These are phyloP conservation scores for Pythium folliculosum DNA, from an alignment of 352 stramenopile genomes.

Conservation along the genomic window DNA sequence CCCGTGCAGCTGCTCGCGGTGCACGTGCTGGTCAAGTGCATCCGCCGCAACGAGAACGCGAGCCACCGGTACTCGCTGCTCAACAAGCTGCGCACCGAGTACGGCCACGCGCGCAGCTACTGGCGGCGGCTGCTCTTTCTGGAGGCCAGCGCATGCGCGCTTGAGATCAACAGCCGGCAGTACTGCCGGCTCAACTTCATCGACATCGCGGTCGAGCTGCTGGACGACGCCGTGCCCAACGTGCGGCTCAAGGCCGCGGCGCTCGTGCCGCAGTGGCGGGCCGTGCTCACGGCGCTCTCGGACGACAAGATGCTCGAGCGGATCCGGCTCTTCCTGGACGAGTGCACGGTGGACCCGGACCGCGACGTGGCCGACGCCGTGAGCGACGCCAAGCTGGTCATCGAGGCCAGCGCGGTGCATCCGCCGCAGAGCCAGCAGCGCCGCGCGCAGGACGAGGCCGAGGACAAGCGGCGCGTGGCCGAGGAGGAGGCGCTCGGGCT, in stretches of 20 bases:
- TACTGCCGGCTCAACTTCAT: constrained; percentile 80
- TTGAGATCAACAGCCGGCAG: constrained; percentile 67
- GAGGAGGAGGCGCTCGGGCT: constrained; percentile 66
- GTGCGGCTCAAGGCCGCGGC: constrained; percentile 74
- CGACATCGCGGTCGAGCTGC: constrained; percentile 70
- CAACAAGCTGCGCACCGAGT: constrained; percentile 67
- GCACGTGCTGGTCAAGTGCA: constrained; percentile 65
- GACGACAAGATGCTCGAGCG: constrained; percentile 78
- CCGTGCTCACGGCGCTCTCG: constrained; percentile 46
- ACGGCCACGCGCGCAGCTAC: constrained; percentile 71
- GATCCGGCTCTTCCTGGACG: constrained; percentile 70
- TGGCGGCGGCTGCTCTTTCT: constrained; percentile 78
- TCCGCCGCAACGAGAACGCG: constrained; percentile 65
- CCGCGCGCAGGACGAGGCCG: constrained; percentile 51
- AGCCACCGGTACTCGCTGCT: constrained; percentile 74
- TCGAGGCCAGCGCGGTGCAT: constrained; percentile 44
- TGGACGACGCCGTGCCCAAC: constrained; percentile 76
- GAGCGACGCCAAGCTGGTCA: constrained; percentile 42
- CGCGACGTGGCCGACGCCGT: constrained; percentile 63
- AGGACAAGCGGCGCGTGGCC: constrained; percentile 59
- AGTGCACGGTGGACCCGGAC: constrained; percentile 58
- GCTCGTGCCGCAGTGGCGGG: constrained; percentile 66
- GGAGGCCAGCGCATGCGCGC: constrained; percentile 62
- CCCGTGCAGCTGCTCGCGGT: constrained; percentile 73
- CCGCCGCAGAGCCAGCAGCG: constrained; percentile 26